A percentile compares a stretch with the other conserved stretches of the same genome.
Conservation (phyloP, 441 rosid species). For the Brassica hybrid region DNA sequence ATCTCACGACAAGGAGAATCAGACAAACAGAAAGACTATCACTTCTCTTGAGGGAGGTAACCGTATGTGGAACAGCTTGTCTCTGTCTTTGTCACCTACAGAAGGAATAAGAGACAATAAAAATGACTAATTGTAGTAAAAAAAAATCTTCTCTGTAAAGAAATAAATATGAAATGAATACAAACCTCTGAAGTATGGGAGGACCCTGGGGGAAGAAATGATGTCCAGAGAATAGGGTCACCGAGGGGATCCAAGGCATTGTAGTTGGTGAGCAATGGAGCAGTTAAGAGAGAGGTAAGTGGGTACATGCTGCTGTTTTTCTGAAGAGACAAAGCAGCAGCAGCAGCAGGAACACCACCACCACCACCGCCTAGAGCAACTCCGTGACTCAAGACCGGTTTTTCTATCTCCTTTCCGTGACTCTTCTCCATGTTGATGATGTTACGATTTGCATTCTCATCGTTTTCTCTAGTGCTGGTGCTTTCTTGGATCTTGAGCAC, state of each 20-base stretch:
- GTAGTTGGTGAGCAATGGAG: conserved; percentile 87
- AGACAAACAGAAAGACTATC: conserved; percentile 21
- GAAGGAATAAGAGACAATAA: conserved; percentile 3
- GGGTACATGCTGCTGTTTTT: conserved; percentile 63
- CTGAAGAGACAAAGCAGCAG: conserved; percentile 72
- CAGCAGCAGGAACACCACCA: conserved; percentile 45
- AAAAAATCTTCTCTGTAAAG: too few species aligned
- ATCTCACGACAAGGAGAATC: conserved; percentile 23
- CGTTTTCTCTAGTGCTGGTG: conserved; percentile 53
- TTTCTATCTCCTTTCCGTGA: conserved; percentile 75
- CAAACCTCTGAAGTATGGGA: conserved; percentile 77
- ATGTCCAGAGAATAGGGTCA: conserved; percentile 89
- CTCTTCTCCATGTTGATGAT: conserved; percentile 69
- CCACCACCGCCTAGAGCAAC: conserved; percentile 53
- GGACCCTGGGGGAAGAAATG: conserved; percentile 78
- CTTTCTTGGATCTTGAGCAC: conserved; percentile 66
- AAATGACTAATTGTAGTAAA: background rate
- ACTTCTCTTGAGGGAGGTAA: conserved; percentile 60
- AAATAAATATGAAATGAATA: conserved; percentile 1
- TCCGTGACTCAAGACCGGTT: conserved; percentile 60
- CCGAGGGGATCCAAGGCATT: conserved; percentile 65
- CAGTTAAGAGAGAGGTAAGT: conserved; percentile 77
- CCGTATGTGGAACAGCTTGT: conserved; percentile 72
- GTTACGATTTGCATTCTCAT: conserved; percentile 83
- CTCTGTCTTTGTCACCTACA: conserved; percentile 89